Evolutionary conservation across 202 grass and related monocot species (phyloP).

Genomic region (Zizania palustris): DNA sequence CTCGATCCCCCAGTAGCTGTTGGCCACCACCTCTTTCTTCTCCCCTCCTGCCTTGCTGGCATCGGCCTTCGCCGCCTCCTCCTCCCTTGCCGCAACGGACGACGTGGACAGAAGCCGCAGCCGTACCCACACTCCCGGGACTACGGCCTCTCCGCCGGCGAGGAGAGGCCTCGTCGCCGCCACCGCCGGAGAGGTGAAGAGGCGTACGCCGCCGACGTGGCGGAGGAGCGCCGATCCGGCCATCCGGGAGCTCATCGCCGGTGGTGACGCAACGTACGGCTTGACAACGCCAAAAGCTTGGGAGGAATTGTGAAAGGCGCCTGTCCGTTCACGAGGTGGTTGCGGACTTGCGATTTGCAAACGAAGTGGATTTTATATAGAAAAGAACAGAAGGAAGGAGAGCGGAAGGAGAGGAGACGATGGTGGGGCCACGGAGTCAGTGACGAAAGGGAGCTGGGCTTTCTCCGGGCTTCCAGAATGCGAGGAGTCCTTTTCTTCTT

Average conservation of each 20-base stretch:
- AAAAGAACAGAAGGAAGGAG: background rate
- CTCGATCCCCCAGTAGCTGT: constrained; percentile 82
- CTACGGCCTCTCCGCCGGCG: constrained; percentile 5
- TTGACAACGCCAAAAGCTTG: constrained; percentile 4
- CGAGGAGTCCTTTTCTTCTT: too few relatives aligned
- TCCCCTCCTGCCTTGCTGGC: background rate
- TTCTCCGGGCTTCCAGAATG: constrained; percentile 44
- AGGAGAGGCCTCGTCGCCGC: constrained; percentile 30
- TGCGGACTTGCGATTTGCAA: constrained; percentile 40
- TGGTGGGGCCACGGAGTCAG: constrained; percentile 41
- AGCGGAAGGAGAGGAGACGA: background rate
- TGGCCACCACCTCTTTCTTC: constrained; percentile 55
- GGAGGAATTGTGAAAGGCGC: background rate
- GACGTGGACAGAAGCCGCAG: constrained; percentile 34
- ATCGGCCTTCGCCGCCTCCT: constrained; percentile 3
- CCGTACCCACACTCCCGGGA: constrained; percentile 42
- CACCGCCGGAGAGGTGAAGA: constrained; percentile 25
- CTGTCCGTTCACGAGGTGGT: constrained; percentile 19
- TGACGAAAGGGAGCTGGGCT: constrained; percentile 5
- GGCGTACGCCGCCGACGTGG: constrained; percentile 30
- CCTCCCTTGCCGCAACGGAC: constrained; percentile 33
- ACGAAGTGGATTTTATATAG: constrained; percentile 34
- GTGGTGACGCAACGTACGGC: background rate
- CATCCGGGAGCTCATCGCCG: constrained; percentile 52
- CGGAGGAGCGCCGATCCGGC: constrained; percentile 50